These are phyloP conservation scores for Vanrija pseudolonga DNA, from an alignment of 1,284 basidiomycete species.

Conservation along the genomic window DNA sequence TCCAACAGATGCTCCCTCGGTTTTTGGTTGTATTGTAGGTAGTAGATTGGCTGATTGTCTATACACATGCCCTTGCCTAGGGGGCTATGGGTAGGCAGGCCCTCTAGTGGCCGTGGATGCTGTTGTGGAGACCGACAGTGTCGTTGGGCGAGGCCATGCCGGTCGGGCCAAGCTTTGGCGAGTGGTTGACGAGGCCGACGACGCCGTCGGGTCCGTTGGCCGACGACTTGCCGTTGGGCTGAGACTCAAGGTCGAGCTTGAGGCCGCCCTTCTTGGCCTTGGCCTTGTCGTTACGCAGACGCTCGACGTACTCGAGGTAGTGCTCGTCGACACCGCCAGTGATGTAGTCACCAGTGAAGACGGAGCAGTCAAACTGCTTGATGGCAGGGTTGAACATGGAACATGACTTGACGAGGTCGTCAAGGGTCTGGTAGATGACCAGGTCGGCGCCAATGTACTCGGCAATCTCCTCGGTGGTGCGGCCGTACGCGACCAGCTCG, in stretches of 20 bases:
- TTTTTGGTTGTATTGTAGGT: too few species aligned
- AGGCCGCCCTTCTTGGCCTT: conserved; percentile 54
- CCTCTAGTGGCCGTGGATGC: conserved; percentile 32
- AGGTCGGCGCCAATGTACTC: conserved; percentile 88
- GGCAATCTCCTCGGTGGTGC: conserved; percentile 73
- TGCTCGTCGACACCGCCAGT: conserved; percentile 89
- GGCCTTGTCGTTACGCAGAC: conserved; percentile 76
- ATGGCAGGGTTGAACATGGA: conserved; percentile 79
- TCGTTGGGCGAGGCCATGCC: conserved; percentile 42
- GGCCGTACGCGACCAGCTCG: conserved; percentile 88
- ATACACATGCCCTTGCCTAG: too few species aligned
- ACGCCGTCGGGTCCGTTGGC: conserved; percentile 47
- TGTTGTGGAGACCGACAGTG: conserved; percentile 50
- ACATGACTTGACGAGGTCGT: conserved; percentile 84
- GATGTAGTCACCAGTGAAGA: conserved; percentile 95
- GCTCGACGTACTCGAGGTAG: conserved; percentile 76
- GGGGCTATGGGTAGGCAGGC: too few species aligned
- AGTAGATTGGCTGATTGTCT: too few species aligned
- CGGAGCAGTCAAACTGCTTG: conserved; percentile 86
- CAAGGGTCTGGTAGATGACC: conserved; percentile 94
- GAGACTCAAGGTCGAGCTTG: conserved; percentile 21
- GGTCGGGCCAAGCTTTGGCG: conserved; percentile 43
- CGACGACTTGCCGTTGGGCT: conserved; percentile 26
- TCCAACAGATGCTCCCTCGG: too few species aligned
- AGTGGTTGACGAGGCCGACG: conserved; percentile 49